Conservation (phyloP, 129 eudicot species). For the Chrysanthemum makinoi region DNA sequence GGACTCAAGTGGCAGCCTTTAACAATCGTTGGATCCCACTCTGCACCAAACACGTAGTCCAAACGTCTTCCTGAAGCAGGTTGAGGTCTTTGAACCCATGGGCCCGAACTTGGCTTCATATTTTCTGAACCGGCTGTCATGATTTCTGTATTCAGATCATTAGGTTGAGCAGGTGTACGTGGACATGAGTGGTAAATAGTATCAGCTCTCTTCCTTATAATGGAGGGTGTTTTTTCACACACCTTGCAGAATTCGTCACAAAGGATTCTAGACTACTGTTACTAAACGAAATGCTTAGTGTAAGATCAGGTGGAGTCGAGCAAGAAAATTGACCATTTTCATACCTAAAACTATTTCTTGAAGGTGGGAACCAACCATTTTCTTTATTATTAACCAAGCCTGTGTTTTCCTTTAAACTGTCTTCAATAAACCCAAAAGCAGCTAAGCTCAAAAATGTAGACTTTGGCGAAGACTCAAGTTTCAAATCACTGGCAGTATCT, state of each 20-base stretch:
- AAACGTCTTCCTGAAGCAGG: slow-evolving; percentile 49
- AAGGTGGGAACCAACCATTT: slow-evolving; percentile 8
- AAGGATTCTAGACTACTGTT: slow-evolving; percentile 45
- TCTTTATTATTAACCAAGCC: background rate
- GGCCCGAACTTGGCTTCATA: slow-evolving; percentile 21
- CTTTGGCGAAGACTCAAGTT: slow-evolving; percentile 30
- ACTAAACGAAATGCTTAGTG: slow-evolving; percentile 29
- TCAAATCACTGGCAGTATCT: slow-evolving; percentile 18
- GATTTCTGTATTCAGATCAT: slow-evolving; percentile 25
- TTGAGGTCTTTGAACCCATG: slow-evolving; percentile 23
- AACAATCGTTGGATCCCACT: slow-evolving; percentile 40
- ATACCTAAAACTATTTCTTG: slow-evolving; percentile 5
- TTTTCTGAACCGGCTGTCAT: slow-evolving; percentile 12
- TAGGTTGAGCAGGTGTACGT: slow-evolving; percentile 14
- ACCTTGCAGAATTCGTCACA: slow-evolving; percentile 42
- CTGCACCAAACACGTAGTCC: slow-evolving; percentile 47
- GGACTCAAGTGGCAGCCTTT: slow-evolving; percentile 39
- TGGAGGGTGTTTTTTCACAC: no score
- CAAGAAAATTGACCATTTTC: background rate
- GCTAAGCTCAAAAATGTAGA: slow-evolving; percentile 40
- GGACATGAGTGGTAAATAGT: slow-evolving; percentile 4
- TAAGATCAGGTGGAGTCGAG: slow-evolving; percentile 32
- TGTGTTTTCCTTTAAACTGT: slow-evolving; percentile 8
- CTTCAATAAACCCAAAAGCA: slow-evolving; percentile 21
- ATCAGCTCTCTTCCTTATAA: slow-evolving; percentile 12